A percentile compares a stretch with the other conserved stretches of the same genome.
Conservation (phyloP, 257 asterid species). For the Cruciata laevipes region DNA sequence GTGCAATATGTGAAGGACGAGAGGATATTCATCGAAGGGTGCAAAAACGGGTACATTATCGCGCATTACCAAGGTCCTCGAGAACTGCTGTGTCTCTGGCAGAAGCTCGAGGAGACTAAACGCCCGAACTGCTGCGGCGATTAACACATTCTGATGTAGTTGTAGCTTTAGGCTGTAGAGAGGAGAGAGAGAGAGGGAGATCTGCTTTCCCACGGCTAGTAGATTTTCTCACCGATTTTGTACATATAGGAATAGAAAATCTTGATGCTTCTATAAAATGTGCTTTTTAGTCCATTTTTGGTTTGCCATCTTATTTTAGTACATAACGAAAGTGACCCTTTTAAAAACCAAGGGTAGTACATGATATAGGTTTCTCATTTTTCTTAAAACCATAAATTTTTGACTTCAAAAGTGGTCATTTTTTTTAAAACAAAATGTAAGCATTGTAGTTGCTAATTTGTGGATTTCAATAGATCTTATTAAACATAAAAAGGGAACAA, state of each 20-base stretch:
- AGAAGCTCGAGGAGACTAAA: constrained; percentile 69
- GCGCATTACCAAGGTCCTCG: constrained; percentile 94
- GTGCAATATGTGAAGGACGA: constrained; percentile 70
- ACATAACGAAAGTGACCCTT: too few species aligned
- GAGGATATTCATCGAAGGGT: constrained; percentile 70
- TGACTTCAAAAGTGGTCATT: too few species aligned
- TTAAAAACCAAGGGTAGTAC: too few species aligned
- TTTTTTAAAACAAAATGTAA: too few species aligned
- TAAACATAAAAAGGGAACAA: too few species aligned
- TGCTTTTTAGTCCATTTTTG: background rate
- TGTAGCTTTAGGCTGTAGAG: background rate
- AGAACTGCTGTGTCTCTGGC: constrained; percentile 92
- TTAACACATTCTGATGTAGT: constrained; percentile 17
- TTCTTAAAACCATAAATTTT: too few species aligned
- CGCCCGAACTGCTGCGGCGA: constrained; percentile 70
- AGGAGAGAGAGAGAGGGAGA: background rate
- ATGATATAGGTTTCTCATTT: too few species aligned
- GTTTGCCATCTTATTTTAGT: background rate
- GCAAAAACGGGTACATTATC: constrained; percentile 71
- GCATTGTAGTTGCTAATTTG: too few species aligned
- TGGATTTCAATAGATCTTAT: too few species aligned
- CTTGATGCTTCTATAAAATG: background rate
- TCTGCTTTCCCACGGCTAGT: background rate
- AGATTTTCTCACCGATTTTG: background rate
- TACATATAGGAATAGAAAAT: background rate